Conservation (phyloP, 345 rosid genomes). For the Litchi chinensis region DNA sequence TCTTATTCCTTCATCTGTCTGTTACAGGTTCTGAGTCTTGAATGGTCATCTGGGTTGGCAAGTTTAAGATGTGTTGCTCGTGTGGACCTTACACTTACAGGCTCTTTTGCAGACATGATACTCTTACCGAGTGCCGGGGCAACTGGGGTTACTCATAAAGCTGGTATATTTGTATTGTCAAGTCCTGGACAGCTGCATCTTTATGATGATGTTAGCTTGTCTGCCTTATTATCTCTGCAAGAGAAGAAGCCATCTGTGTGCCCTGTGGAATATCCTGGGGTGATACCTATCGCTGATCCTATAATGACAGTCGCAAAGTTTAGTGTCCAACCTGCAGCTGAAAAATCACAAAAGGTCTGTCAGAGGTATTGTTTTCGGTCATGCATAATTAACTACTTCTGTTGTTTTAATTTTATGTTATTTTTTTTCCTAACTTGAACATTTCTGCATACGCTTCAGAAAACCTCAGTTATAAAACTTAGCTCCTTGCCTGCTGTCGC, state of each 20-base stretch:
- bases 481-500: slow-evolving; percentile 25
- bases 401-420: slow-evolving; percentile 14
- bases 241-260: slow-evolving; percentile 44
- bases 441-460: slow-evolving; percentile 22
- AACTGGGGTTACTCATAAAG: slow-evolving; percentile 34
- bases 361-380: slow-evolving; percentile 43
- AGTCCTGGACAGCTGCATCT: slow-evolving; percentile 68
- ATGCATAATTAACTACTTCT: slow-evolving; percentile 1
- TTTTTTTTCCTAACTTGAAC: neutral
- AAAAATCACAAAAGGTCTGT: slow-evolving; percentile 43
- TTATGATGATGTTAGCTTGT: slow-evolving; percentile 48
- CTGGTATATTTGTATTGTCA: slow-evolving; percentile 57
- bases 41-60: slow-evolving; percentile 67
- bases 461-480: slow-evolving; percentile 29
- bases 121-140: slow-evolving; percentile 51
- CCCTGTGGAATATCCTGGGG: slow-evolving; percentile 46
- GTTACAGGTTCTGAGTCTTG: slow-evolving; percentile 62
- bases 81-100: slow-evolving; percentile 51
- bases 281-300: slow-evolving; percentile 55
- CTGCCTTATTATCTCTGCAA: slow-evolving; percentile 46
- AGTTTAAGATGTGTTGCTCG: slow-evolving; percentile 56
- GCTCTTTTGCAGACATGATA: slow-evolving; percentile 73
- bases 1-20: slow-evolving; percentile 15
- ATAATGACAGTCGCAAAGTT: slow-evolving; percentile 50
- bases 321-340: slow-evolving; percentile 31